Percentiles rank a stretch among this genome's conserved stretches.
These are phyloP conservation scores for Rhododendron kiyosumense DNA, from an alignment of 148 eudicot genomes.

Conservation along the genomic window DNA sequence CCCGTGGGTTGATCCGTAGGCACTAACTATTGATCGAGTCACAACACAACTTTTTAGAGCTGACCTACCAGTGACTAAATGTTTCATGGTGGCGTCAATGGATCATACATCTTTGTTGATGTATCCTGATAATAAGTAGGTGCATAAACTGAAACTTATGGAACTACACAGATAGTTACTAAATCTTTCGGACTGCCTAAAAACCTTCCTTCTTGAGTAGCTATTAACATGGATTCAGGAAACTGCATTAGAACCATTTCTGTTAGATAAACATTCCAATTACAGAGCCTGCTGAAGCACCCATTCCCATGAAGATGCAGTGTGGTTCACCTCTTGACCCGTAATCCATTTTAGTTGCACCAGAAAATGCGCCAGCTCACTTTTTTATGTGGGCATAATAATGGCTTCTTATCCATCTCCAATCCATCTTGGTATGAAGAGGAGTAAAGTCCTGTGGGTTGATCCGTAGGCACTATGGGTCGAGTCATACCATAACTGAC, in stretches of 20 bases:
- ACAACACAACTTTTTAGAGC: neutral
- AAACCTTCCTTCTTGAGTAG: neutral
- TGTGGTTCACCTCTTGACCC: neutral
- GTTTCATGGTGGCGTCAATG: neutral
- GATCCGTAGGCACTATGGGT: neutral
- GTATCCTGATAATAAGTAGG: neutral
- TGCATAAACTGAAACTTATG: neutral
- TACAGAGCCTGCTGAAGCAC: neutral
- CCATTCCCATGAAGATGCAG: neutral
- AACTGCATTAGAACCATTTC: neutral
- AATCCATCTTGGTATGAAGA: neutral
- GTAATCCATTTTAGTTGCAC: neutral
- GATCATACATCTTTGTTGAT: neutral
- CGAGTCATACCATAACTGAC: neutral
- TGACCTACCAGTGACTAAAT: neutral
- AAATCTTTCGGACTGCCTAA: neutral
- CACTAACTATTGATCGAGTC: neutral
- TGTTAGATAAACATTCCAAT: neutral
- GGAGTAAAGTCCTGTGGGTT: neutral
- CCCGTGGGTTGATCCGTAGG: neutral
- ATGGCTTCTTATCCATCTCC: neutral
- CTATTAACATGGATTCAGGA: neutral
- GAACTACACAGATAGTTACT: neutral
- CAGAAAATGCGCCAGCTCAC: neutral
- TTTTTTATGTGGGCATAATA: neutral